Base-by-base conservation (phyloP, 2,329 filamentous ascomycete species). In the Colletotrichum musicola region DNA sequence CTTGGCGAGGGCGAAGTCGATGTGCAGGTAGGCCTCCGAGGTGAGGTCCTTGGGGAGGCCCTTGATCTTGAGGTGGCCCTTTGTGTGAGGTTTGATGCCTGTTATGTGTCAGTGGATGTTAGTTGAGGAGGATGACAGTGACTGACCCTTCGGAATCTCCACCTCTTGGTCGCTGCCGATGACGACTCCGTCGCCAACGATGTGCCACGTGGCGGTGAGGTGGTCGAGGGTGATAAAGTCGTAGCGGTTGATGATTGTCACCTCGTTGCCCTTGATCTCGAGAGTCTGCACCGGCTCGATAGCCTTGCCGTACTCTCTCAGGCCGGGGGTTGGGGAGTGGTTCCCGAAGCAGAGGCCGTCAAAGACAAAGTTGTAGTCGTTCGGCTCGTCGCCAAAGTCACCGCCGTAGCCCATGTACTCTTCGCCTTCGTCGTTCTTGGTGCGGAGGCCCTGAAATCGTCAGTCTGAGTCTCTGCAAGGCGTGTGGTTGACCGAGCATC, bases 361-460 rank as follows among this genome's bases (percentile, higher is more conserved):
- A 81, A 89, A 83, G 49, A 88, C 83, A 59, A 90, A 91, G 63
- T 86, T 87, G 1, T 78, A 81, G 72, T 90, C 88, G 71, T 90
- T 88, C 0, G 88, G 88, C 0, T 83, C 78, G 56, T 90, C 88
- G 3, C 85, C 86, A 75, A 89, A 90, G 73, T 90, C 88, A 2
- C 88, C 88, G 1, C 88, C 88, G 49, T 89, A 90, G 0, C 81
- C 88, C 76, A 86, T 87, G 71, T 83, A 87, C 54, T 81, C 78
- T 47, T 81, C 78, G 30, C 82, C 82, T 20, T 83, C 78, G 46
- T 79, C 74, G 9, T 79, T 81, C 55, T 80, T 80, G 7, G 81
- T 80, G 4, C 85, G 75, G 68, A 88, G 72, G 69, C 85, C 74
- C 80, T 80, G 20, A 1, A 6, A 6, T 12, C 22, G 71, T 72